Evolutionary conservation across 495 filamentous ascomycete genomes (phyloP), one percentile per base, ranked within the genome.

Genomic region (Hyaloscypha bicolor): DNA sequence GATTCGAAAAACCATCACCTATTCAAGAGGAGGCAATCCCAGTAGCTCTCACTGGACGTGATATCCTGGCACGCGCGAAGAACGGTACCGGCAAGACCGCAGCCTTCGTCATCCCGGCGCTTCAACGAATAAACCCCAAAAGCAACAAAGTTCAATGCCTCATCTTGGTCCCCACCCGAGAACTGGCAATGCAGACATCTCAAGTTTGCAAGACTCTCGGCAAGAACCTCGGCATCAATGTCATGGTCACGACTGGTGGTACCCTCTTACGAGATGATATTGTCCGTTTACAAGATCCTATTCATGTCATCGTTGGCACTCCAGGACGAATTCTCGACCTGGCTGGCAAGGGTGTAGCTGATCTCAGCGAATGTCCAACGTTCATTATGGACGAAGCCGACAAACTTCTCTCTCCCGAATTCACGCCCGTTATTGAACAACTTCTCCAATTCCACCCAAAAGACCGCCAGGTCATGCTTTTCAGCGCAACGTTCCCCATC

Each of bases 321-420:
- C 96, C 95, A 48, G 95, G 95, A 55, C 85, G 95, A 79, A 97
- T 99, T 57, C 87, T 97, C 61, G 95, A 99, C 79, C 79, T 99
- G 68, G 93, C 96, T 62, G 92, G 93, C 73, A 97, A 98, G 80
- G 90, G 89, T 59, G 93, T 97, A 60, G 95, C 95, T 42, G 96
- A 98, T 77, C 85, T 99, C n/a, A 93, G 93, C 71, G 92, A 94
- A 77, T 97, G 95, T 73, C 89, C 92, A 48, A 98, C 94, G 66
- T 98, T 98, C 74, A 93, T 99, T 74, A 99, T 99, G 95, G 95
- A 99, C 73, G 95, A 99, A 75, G 95, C 95, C 19, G 95, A 99
- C 77, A 99, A 99, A 79, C 85, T 99, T 61, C 88, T 99, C 16
- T 98, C 95, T 5, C 88, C 91, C 55, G 95, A 98, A 75, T 99